Percentiles rank a stretch among this genome's conserved stretches.
Conservation (phyloP, 331 rosid species). For the Malus hybrid region DNA sequence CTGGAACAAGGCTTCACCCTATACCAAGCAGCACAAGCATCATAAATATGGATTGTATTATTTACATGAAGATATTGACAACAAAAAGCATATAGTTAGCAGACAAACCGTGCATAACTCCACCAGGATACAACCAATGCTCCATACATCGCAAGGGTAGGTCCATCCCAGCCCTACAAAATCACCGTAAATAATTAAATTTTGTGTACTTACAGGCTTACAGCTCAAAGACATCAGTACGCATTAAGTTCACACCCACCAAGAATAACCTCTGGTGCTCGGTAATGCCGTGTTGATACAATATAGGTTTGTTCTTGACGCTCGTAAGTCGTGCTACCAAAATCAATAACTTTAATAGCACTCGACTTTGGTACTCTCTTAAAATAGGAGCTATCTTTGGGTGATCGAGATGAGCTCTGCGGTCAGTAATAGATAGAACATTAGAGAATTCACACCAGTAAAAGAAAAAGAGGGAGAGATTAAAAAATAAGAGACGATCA, state of each 20-base stretch:
- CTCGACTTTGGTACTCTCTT: conserved; percentile 77
- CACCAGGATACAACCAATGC: conserved; percentile 92
- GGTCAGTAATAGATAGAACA: background rate
- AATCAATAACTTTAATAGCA: conserved; percentile 84
- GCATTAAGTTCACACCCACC: conserved; percentile 4
- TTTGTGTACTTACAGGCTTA: background rate
- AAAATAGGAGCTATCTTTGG: conserved; percentile 44
- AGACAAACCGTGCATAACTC: conserved; percentile 71
- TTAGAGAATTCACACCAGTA: background rate
- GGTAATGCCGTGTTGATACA: conserved; percentile 87
- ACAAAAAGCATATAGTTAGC: background rate
- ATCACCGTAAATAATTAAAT: background rate
- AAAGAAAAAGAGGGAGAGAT: background rate
- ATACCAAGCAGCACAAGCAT: background rate
- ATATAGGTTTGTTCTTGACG: conserved; percentile 70
- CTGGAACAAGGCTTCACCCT: conserved; percentile 97
- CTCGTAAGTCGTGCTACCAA: conserved; percentile 83
- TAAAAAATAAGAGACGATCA: background rate
- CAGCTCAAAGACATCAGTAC: background rate
- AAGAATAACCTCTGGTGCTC: conserved; percentile 91
- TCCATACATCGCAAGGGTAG: conserved; percentile 91
- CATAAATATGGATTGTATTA: background rate
- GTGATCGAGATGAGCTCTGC: conserved; percentile 61
- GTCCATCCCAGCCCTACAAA: conserved; percentile 84
- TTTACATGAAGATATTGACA: no score